Percentiles rank a stretch among this genome's conserved stretches.
Conservation (phyloP, 805 yeast genomes). For the Lachancea nothofagi region DNA sequence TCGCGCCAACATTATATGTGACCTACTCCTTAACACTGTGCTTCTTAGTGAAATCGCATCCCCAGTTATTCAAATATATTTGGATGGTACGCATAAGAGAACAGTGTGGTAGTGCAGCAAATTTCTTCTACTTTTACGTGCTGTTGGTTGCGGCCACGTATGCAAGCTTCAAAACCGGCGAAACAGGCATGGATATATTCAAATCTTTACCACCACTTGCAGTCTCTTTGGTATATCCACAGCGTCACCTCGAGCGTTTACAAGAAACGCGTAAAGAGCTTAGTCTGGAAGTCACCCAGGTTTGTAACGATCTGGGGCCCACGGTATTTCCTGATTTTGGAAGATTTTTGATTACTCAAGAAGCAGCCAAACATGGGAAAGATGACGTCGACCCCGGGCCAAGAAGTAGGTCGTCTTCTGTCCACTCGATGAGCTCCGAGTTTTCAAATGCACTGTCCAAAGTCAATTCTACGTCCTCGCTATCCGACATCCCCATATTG, state of each 20-base stretch:
- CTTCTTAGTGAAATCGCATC: constrained; percentile 31
- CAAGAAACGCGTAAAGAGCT: constrained; percentile 55
- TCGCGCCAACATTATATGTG: constrained; percentile 80
- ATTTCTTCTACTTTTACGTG: constrained; percentile 46
- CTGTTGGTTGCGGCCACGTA: constrained; percentile 70
- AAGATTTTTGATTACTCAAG: constrained; percentile 16
- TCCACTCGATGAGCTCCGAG: constrained; percentile 33
- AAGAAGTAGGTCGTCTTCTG: constrained; percentile 28
- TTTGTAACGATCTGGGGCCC: constrained; percentile 82
- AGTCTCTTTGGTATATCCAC: constrained; percentile 37
- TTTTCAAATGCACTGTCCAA: constrained; percentile 56
- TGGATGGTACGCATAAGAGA: constrained; percentile 28
- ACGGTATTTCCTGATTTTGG: constrained; percentile 83
- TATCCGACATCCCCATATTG: constrained; percentile 61
- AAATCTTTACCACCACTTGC: constrained; percentile 75
- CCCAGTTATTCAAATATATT: constrained; percentile 26
- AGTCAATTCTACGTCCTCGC: constrained; percentile 54
- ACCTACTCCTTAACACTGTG: constrained; percentile 54
- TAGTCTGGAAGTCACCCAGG: constrained; percentile 65
- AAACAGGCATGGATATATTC: constrained; percentile 79
- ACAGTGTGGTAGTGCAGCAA: constrained; percentile 17
- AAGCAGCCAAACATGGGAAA: constrained; percentile 6
- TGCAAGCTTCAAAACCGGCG: constrained; percentile 84
- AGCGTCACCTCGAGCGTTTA: constrained; percentile 43
- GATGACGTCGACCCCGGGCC: constrained; percentile 5